Evolutionary conservation across 345 rosid genomes (phyloP), one percentile per base, ranked within the genome.

Genomic region (Acer campestre): DNA sequence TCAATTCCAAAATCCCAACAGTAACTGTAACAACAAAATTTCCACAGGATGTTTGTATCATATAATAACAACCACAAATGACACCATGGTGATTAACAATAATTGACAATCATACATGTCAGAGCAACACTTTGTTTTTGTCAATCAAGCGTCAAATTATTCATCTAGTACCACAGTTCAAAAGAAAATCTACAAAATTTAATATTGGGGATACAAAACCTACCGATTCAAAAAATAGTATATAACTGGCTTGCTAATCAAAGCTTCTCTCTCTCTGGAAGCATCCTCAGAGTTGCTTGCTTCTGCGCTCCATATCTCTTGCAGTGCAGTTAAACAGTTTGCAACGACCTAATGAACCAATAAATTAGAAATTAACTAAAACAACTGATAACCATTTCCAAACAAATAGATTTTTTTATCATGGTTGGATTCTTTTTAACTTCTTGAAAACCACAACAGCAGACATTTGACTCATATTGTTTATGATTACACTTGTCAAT

Each of bases 231-330:
- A 80, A 79, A 91, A 68, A 85, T 86, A 79, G 80, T 88, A 96
- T 81, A 94, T 82, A 75, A 96, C 22, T 55, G 91, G 90, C 84
- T 92, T 92, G 92, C 97, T 91, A 75, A 93, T 73, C 70, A 96
- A 84, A 63, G 91, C 83, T 79, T 96, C 98, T 82, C 86, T 91
- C 87, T 92, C 97, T 84, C 89, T 82, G 11, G 85, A 84, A 65
- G 99, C 99, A 77, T 94, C 98, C 85, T 92, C 98, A 44, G 98
- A 94, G 44, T 84, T 89, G 84, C 87, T 85, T 63, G 97, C 91
- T 86, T 96, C 99, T 16, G 88, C 82, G 68, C 86, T 90, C 98
- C 98, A 96, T 75, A 94, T 94, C 86, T 96, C 99, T 96, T 96
- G 98, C 78, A 96, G 85, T 62, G 97, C 88, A 78, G 89, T 86